Conservation (phyloP, 2,329 filamentous ascomycete species). For the Fusarium transvaalense region DNA sequence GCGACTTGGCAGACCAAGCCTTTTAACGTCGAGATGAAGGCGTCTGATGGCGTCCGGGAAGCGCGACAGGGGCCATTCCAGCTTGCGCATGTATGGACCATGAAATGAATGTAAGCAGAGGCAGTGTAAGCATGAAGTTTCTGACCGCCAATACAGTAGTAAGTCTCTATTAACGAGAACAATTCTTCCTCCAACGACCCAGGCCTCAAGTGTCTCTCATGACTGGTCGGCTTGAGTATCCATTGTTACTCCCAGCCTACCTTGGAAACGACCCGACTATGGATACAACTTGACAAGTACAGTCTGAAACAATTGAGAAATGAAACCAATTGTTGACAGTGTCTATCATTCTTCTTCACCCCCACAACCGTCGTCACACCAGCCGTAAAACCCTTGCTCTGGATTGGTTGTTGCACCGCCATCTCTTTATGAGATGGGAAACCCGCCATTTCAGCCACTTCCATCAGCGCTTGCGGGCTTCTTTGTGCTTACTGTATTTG, state of each 20-base stretch:
- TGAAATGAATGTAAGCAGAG: slow-evolving; percentile 18
- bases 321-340: slow-evolving; percentile 13
- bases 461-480: slow-evolving; percentile 26
- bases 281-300: background rate
- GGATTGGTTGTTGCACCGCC: slow-evolving; percentile 27
- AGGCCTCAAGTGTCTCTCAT: background rate
- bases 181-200: background rate
- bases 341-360: slow-evolving; percentile 11
- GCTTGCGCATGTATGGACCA: background rate
- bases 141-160: slow-evolving; percentile 8
- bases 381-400: background rate
- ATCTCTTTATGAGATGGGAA: slow-evolving; percentile 14
- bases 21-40: slow-evolving; percentile 1
- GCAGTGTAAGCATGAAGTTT: slow-evolving; percentile 6
- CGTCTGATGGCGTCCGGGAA: slow-evolving; percentile 15
- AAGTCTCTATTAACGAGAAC: no score
- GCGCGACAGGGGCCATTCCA: slow-evolving; percentile 14
- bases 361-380: slow-evolving; percentile 26
- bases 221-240: background rate
- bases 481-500: slow-evolving; percentile 30
- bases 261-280: background rate
- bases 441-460: slow-evolving; percentile 33
- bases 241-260: background rate
- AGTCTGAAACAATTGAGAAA: slow-evolving; percentile 8
- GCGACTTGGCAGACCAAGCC: background rate